phyloP scores from a whole-genome alignment of 176 grass and related monocot genomes.

The Oryza rufipogon region DNA sequence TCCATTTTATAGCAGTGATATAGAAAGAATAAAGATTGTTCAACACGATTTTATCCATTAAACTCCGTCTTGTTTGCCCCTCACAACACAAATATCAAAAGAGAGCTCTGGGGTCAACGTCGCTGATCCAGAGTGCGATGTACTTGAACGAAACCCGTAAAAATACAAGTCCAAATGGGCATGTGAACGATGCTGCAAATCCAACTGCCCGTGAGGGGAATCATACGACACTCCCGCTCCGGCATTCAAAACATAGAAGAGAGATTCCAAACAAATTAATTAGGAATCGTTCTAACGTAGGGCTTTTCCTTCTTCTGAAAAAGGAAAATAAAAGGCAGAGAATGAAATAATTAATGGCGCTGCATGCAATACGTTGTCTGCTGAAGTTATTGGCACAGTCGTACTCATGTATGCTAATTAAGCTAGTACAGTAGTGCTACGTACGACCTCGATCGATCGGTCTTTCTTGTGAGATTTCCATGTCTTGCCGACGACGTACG shows the following conservation, averaged over 20 bases:
- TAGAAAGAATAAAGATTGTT: not conserved
- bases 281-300: not conserved
- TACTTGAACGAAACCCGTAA: not conserved
- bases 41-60: not conserved
- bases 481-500: not conserved
- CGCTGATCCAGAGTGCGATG: too few relatives aligned
- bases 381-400: not conserved
- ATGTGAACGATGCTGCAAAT: not conserved
- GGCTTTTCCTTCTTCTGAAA: not conserved
- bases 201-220: not conserved
- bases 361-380: not conserved
- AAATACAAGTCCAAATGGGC: not conserved
- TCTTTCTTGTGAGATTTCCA: not conserved
- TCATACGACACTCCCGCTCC: not conserved
- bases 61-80: not conserved
- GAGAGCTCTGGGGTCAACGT: not conserved
- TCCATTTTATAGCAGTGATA: not conserved
- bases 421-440: not conserved
- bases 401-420: not conserved
- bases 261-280: too few relatives aligned
- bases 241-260: not conserved
- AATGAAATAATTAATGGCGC: too few relatives aligned
- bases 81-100: not conserved
- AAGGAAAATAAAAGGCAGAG: too few relatives aligned
- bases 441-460: not conserved